phyloP scores from a whole-genome alignment of 257 asterid genomes.

The Jacaranda copaia region DNA sequence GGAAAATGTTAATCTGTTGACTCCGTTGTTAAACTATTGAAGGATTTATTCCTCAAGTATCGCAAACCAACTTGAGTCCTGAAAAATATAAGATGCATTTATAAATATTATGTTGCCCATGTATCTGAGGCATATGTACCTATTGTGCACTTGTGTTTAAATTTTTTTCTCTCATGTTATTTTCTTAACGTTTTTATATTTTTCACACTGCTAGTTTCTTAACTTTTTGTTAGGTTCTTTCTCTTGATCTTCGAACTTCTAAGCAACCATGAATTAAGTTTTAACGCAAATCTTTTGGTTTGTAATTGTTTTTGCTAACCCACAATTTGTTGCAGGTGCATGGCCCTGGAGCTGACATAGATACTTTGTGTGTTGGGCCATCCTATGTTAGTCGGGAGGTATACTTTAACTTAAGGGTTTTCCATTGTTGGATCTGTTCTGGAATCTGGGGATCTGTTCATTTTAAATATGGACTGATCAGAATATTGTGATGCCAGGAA shows the following conservation, averaged over 20 bases:
- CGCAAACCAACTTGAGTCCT: slow-evolving; percentile 12
- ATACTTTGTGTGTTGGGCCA: slow-evolving; percentile 76
- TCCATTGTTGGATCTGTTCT: slow-evolving; percentile 8
- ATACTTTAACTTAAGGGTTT: background rate
- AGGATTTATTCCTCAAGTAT: background rate
- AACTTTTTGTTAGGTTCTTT: background rate
- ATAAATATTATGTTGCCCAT: background rate
- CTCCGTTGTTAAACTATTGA: background rate
- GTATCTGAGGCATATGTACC: background rate
- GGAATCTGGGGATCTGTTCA: background rate
- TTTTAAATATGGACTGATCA: slow-evolving; percentile 20
- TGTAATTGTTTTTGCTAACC: background rate
- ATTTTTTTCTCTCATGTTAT: background rate
- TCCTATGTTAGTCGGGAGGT: slow-evolving; percentile 71
- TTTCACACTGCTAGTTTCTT: background rate
- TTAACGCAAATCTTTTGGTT: slow-evolving; percentile 15
- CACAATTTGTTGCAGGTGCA: slow-evolving; percentile 54
- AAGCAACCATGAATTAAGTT: background rate
- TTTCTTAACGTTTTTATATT: background rate
- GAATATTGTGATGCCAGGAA: slow-evolving; percentile 51
- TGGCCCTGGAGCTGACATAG: slow-evolving; percentile 82
- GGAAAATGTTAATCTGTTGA: background rate
- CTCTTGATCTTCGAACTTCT: background rate
- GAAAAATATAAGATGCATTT: background rate
- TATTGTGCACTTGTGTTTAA: background rate